Conservation (phyloP, 2,329 filamentous ascomycete genomes). For the Sclerotinia minor region DNA sequence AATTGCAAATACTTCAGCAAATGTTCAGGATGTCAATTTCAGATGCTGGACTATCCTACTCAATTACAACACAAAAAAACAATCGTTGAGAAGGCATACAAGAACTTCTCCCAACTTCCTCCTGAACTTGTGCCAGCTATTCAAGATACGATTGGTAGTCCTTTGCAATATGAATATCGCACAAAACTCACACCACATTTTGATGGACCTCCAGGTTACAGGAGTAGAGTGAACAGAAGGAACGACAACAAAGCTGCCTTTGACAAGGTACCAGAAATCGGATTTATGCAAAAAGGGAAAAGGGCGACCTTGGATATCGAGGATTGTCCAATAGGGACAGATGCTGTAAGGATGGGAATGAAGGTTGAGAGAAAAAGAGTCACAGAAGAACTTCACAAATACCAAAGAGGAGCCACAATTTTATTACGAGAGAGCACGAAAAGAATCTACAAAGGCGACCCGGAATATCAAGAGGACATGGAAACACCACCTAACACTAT, state of each 20-base stretch:
- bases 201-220: constrained; percentile 65
- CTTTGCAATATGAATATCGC: constrained; percentile 87
- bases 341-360: constrained; percentile 78
- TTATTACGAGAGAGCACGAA: constrained; percentile 83
- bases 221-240: constrained; percentile 50
- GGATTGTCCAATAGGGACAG: constrained; percentile 93
- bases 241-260: constrained; percentile 57
- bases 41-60: constrained; percentile 88
- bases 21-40: constrained; percentile 94
- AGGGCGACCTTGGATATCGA: constrained; percentile 87
- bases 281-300: constrained; percentile 86
- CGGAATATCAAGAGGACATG: constrained; percentile 35
- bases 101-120: constrained; percentile 83
- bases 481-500: constrained; percentile 38
- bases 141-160: constrained; percentile 83
- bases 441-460: constrained; percentile 56
- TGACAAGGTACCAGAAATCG: constrained; percentile 71
- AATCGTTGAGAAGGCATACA: constrained; percentile 88
- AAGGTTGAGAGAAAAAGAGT: constrained; percentile 77
- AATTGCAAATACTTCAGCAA: constrained; percentile 82
- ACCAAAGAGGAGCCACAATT: constrained; percentile 81
- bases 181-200: constrained; percentile 98
- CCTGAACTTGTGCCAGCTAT: constrained; percentile 73
- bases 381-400: constrained; percentile 66
- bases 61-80: constrained; percentile 82